These are phyloP conservation scores for Sedum album DNA, from an alignment of 164 flowering plant species.

Conservation along the genomic window DNA sequence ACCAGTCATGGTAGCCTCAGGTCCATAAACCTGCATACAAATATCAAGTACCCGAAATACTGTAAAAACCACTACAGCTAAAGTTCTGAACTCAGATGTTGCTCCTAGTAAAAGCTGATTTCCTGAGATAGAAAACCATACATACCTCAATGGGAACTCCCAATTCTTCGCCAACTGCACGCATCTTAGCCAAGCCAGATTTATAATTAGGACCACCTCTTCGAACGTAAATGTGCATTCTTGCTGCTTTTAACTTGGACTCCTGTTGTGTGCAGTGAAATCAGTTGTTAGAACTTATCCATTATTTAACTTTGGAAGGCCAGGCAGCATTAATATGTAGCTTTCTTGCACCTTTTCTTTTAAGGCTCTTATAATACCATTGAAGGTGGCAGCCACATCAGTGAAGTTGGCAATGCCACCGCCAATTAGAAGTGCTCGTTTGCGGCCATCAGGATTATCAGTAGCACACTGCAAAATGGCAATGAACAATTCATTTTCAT, in stretches of 20 bases:
- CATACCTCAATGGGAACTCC: slow-evolving; percentile 41
- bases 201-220: slow-evolving; percentile 93
- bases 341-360: slow-evolving; percentile 57
- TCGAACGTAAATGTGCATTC: slow-evolving; percentile 63
- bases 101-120: too few relatives aligned
- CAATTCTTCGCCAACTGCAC: slow-evolving; percentile 62
- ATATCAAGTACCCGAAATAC: not conserved
- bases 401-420: slow-evolving; percentile 91
- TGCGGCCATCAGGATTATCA: slow-evolving; percentile 67
- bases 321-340: not conserved
- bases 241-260: slow-evolving; percentile 70
- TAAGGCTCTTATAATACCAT: too few relatives aligned
- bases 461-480: slow-evolving; percentile 79
- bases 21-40: slow-evolving; percentile 50
- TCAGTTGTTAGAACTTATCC: not conserved
- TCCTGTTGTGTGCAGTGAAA: slow-evolving; percentile 30
- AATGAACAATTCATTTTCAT: too few relatives aligned
- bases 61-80: not conserved
- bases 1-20: too few relatives aligned
- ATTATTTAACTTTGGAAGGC: not conserved
- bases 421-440: slow-evolving; percentile 75
- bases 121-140: not conserved
- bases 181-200: slow-evolving; percentile 74
- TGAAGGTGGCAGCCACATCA: too few relatives aligned
- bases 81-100: not conserved